Evolutionary conservation across 768 basidiomycete genomes (phyloP).

Genomic region (Psilocybe subaeruginosa): DNA sequence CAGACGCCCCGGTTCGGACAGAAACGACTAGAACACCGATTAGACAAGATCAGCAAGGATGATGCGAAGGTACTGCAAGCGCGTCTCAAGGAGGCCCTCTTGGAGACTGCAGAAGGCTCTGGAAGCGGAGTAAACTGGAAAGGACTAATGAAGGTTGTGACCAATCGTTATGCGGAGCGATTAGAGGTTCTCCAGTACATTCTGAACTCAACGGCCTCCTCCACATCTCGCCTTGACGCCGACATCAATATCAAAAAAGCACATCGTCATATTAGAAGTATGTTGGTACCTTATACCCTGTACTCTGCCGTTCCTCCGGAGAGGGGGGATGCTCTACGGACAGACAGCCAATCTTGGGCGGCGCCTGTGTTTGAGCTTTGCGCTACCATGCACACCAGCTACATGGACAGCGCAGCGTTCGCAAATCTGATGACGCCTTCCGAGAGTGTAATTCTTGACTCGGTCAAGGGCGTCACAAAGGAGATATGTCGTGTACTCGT

Average conservation of each 20-base stretch:
- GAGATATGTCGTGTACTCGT: constrained; percentile 52
- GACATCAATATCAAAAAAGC: constrained; percentile 21
- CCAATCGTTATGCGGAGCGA: constrained; percentile 44
- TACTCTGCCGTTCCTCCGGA: constrained; percentile 18
- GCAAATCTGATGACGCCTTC: constrained; percentile 26
- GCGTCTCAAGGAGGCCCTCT: constrained; percentile 30
- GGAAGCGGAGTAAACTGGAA: constrained; percentile 46
- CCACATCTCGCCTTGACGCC: constrained; percentile 10
- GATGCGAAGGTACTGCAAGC: constrained; percentile 28
- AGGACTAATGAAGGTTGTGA: constrained; percentile 37
- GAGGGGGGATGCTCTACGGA: not conserved
- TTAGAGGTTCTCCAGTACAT: constrained; percentile 41
- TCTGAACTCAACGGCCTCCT: constrained; percentile 26
- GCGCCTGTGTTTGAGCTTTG: constrained; percentile 35
- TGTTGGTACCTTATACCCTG: constrained; percentile 35
- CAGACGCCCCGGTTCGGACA: constrained; percentile 29
- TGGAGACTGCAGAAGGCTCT: constrained; percentile 11
- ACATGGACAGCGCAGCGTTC: constrained; percentile 16
- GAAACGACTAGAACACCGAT: constrained; percentile 37
- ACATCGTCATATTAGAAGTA: constrained; percentile 30
- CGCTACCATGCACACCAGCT: constrained; percentile 33
- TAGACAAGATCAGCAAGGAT: constrained; percentile 30
- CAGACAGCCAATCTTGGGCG: constrained; percentile 31
- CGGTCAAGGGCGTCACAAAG: constrained; percentile 36
- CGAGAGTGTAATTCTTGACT: constrained; percentile 30